Conservation (phyloP, 352 stramenopile genomes). For the Phytophthora chlamydospora region DNA sequence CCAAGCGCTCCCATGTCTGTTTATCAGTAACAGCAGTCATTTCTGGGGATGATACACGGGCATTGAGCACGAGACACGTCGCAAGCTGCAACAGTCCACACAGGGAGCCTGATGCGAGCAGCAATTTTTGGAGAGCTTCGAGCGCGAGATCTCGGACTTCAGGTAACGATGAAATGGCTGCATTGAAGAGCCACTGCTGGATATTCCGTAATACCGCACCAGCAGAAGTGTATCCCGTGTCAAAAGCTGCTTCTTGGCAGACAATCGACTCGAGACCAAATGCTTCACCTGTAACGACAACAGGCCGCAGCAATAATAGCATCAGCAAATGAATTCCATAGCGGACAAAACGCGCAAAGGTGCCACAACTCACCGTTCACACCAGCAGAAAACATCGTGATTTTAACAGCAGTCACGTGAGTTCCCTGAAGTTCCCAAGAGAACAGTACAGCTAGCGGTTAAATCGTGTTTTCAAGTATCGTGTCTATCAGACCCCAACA, state of each 20-base stretch:
- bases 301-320: not conserved
- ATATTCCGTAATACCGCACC: constrained; percentile 63
- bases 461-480: not conserved
- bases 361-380: constrained; percentile 30
- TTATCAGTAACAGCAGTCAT: constrained; percentile 33
- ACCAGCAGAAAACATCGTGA: constrained; percentile 45
- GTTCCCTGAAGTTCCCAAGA: constrained; percentile 30
- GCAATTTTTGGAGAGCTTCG: constrained; percentile 61
- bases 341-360: no score
- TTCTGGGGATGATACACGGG: constrained; percentile 9
- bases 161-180: constrained; percentile 50
- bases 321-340: constrained; percentile 4
- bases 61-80: constrained; percentile 68
- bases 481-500: not conserved
- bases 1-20: constrained; percentile 60
- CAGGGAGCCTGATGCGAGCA: constrained; percentile 79
- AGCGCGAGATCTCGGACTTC: constrained; percentile 70
- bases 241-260: constrained; percentile 58
- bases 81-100: constrained; percentile 78
- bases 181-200: constrained; percentile 71
- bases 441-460: constrained; percentile 5
- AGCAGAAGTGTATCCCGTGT: constrained; percentile 54
- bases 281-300: constrained; percentile 29
- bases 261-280: constrained; percentile 60
- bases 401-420: constrained; percentile 48